Evolutionary conservation across 1,284 basidiomycete species (phyloP).

Genomic region (Cutaneotrichosporon sp.): DNA sequence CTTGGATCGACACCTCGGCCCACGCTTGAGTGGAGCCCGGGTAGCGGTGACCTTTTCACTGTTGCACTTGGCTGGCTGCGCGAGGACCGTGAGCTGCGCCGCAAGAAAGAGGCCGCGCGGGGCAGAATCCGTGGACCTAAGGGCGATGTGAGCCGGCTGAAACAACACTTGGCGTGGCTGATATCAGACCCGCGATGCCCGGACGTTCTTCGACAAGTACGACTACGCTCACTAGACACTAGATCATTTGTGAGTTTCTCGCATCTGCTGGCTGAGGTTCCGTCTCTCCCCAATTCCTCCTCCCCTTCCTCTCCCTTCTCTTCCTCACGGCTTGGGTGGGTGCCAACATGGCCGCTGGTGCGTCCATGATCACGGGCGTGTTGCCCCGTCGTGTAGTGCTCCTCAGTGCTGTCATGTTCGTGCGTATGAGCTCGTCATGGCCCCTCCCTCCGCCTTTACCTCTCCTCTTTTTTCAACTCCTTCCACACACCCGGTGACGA

Average conservation of each 20-base stretch:
- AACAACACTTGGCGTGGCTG: conserved; percentile 13
- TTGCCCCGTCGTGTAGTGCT: too few relatives aligned
- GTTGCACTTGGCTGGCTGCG: conserved; percentile 80
- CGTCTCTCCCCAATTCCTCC: not conserved
- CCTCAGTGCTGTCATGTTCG: too few relatives aligned
- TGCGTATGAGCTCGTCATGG: not conserved
- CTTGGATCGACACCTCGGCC: conserved; percentile 65
- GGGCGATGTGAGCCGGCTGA: conserved; percentile 57
- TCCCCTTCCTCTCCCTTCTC: not conserved
- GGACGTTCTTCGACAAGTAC: conserved; percentile 85
- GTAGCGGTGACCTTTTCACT: conserved; percentile 61
- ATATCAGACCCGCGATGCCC: conserved; percentile 65
- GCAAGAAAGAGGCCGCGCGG: conserved; percentile 61
- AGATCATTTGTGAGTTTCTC: not conserved
- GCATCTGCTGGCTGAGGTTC: not conserved
- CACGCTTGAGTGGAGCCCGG: conserved; percentile 67
- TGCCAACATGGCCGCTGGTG: too few relatives aligned
- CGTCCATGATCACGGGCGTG: too few relatives aligned
- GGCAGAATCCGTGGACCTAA: conserved; percentile 69
- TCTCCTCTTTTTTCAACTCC: not conserved
- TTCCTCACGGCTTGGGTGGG: too few relatives aligned
- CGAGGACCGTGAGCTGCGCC: conserved; percentile 69
- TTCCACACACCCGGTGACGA: conserved; percentile 33
- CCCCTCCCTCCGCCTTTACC: too few relatives aligned
- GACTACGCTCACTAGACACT: conserved; percentile 39